A percentile compares a stretch with the other conserved stretches of the same genome.
Conservation (phyloP, 139 green algal genomes). For the Dunaliella sp. region DNA sequence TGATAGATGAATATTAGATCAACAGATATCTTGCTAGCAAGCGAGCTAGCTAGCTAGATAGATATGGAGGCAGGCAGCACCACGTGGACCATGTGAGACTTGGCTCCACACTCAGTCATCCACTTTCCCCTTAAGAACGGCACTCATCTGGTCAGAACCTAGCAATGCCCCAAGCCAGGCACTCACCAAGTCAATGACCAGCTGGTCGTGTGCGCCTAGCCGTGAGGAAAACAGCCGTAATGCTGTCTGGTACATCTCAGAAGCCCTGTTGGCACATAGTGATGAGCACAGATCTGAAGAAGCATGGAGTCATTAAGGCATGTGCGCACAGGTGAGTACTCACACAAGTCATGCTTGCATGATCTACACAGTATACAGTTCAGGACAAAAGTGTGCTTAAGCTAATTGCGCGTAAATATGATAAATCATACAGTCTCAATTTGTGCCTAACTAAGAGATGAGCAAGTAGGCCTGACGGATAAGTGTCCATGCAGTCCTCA, state of each 20-base stretch:
- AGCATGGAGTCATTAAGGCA: background rate
- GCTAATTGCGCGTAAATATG: background rate
- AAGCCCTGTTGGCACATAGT: too few relatives aligned
- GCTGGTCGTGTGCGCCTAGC: background rate
- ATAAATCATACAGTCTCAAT: background rate
- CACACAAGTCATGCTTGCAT: too few relatives aligned
- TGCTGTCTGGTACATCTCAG: background rate
- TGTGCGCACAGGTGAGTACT: background rate
- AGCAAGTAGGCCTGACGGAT: too few relatives aligned
- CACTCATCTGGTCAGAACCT: too few relatives aligned
- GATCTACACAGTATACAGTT: background rate
- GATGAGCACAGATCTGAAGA: background rate
- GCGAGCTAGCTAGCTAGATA: background rate
- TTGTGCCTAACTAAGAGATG: background rate
- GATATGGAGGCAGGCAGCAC: background rate
- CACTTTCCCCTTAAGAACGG: background rate
- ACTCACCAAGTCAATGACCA: background rate
- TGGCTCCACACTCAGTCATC: background rate
- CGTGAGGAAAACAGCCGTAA: background rate
- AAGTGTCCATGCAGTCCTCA: too few relatives aligned
- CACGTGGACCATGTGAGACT: background rate
- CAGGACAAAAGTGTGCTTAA: background rate
- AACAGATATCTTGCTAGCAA: background rate
- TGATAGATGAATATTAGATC: background rate
- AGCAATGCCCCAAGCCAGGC: too few relatives aligned